Percentiles rank a stretch among this genome's conserved stretches.
Conservation (phyloP, 2,329 filamentous ascomycete species). For the Ceratocystis lukuohia region DNA sequence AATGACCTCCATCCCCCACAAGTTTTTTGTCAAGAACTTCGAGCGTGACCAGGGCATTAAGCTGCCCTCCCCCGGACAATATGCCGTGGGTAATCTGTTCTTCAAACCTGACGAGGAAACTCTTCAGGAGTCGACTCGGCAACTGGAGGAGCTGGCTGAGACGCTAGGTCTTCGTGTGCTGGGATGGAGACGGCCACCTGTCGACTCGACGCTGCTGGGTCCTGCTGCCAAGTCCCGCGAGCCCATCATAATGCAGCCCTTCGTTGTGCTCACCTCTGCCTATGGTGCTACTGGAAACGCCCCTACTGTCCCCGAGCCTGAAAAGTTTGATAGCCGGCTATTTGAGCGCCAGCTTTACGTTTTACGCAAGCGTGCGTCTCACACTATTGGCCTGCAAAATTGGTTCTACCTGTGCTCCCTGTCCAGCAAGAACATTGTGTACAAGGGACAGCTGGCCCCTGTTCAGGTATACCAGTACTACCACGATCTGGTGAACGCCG, state of each 20-base stretch:
- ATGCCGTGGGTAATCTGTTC: slow-evolving; percentile 94
- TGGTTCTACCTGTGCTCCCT: slow-evolving; percentile 98
- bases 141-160: slow-evolving; percentile 88
- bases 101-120: slow-evolving; percentile 93
- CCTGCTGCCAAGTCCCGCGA: slow-evolving; percentile 88
- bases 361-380: slow-evolving; percentile 84
- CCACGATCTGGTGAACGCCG: slow-evolving; percentile 89
- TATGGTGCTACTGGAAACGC: slow-evolving; percentile 64
- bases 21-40: slow-evolving; percentile 98
- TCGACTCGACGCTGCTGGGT: slow-evolving; percentile 83
- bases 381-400: slow-evolving; percentile 88
- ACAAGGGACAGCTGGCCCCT: slow-evolving; percentile 91
- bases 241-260: slow-evolving; percentile 88
- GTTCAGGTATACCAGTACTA: slow-evolving; percentile 97
- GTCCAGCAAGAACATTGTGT: slow-evolving; percentile 96
- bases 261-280: slow-evolving; percentile 73
- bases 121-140: slow-evolving; percentile 76
- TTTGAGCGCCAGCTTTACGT: slow-evolving; percentile 94
- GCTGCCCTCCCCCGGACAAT: slow-evolving; percentile 78
- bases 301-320: slow-evolving; percentile 59
- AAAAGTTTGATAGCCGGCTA: slow-evolving; percentile 65
- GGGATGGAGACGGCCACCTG: slow-evolving; percentile 90
- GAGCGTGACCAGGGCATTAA: slow-evolving; percentile 78
- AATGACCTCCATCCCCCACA: slow-evolving; percentile 98
- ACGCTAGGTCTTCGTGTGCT: slow-evolving; percentile 77